Conservation (phyloP, 805 yeast species). For the Metschnikowia bowlesiae region DNA sequence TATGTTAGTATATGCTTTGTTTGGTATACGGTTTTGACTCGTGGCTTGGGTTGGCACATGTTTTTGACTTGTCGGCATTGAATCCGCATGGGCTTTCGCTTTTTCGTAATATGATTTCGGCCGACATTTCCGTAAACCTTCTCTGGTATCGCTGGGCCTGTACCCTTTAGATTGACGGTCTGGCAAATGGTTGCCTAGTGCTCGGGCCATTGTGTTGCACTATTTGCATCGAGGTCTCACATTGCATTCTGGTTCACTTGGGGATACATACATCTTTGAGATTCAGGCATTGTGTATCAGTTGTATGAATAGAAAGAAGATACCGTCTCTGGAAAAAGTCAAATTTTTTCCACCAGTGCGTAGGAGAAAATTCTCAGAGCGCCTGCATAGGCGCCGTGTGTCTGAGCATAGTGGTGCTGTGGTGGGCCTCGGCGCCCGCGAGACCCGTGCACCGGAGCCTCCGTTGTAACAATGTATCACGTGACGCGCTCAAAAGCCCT, state of each 20-base stretch:
- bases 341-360: slow-evolving; percentile 16
- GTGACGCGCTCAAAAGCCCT: slow-evolving; percentile 21
- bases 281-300: slow-evolving; percentile 75
- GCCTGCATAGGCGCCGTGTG: slow-evolving; percentile 10
- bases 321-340: slow-evolving; percentile 8
- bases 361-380: slow-evolving; percentile 16
- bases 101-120: too few relatives aligned
- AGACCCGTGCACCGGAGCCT: slow-evolving; percentile 9
- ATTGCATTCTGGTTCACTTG: background rate
- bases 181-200: too few relatives aligned
- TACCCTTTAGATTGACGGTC: too few relatives aligned
- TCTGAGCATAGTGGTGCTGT: background rate
- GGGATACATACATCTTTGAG: slow-evolving; percentile 87
- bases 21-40: too few relatives aligned
- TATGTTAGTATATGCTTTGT: slow-evolving; percentile 29
- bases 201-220: too few relatives aligned
- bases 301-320: slow-evolving; percentile 15
- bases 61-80: background rate
- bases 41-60: background rate
- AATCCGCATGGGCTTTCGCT: too few relatives aligned
- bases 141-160: too few relatives aligned
- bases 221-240: too few relatives aligned
- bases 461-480: background rate
- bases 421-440: background rate
- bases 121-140: too few relatives aligned